phyloP scores from a whole-genome alignment of 352 stramenopile species.

The Globisporangium echinulatum region DNA sequence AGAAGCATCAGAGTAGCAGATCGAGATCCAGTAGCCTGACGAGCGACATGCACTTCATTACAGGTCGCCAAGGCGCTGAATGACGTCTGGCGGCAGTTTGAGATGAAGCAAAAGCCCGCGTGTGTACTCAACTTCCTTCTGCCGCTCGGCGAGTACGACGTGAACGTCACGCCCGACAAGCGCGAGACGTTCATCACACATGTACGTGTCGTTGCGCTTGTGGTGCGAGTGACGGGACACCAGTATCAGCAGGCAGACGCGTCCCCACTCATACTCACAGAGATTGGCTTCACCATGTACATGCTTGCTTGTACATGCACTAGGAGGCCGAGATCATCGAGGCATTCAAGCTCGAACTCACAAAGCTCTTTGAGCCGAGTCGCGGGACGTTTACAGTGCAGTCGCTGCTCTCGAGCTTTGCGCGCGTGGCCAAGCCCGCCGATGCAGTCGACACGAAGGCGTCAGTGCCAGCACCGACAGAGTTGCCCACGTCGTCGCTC shows the following conservation, averaged over 20 bases:
- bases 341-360: conserved; percentile 48
- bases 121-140: conserved; percentile 91
- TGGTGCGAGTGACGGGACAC: neutral
- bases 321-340: conserved; percentile 52
- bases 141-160: conserved; percentile 87
- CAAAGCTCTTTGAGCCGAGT: conserved; percentile 56
- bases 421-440: conserved; percentile 4
- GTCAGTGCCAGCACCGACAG: neutral
- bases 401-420: conserved; percentile 39
- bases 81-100: conserved; percentile 89
- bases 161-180: conserved; percentile 98
- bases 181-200: conserved; percentile 88
- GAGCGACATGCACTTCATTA: neutral
- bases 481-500: neutral
- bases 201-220: conserved; percentile 18
- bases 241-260: no score
- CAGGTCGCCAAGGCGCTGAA: conserved; percentile 72
- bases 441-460: neutral
- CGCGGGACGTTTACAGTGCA: conserved; percentile 58
- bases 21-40: neutral
- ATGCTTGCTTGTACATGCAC: neutral
- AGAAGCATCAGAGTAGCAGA: neutral
- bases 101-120: conserved; percentile 91
- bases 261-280: no score
- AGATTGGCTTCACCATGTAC: neutral